Base-by-base conservation (phyloP, 2,329 filamentous ascomycete genomes). In the Ophiostoma sp. region DNA sequence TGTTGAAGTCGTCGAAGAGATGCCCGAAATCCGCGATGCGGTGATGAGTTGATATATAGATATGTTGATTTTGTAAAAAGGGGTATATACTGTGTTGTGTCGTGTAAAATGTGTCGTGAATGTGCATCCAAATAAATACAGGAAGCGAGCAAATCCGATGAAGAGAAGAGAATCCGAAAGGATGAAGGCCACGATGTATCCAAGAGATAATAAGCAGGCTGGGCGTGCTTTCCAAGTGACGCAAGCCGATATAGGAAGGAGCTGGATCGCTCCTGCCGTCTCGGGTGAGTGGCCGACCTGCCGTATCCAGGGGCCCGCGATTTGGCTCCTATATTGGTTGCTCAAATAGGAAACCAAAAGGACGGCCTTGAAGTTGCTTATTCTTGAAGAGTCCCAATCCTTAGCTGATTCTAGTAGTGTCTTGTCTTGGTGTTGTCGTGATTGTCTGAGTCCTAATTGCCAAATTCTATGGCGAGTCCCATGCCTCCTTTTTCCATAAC, bases 1-100 rank as follows among this genome's bases (percentile, higher is more conserved):
- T 70, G 68, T 70, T 70, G 69, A 70, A 70, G 25, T 59, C n/a
- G 69, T 55, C 11, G 66, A 55, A 45, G 9, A 66, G 22, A 19
- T 48, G 15, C 15, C 22, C 36, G 8, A 15, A 50, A 22, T 19
- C 42, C 9, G 45, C n/a, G 50, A 19, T 25, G 61, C 28, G n/a
- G 22, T 19, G 36, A 25, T 45, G 22, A 28, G 68, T 59, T 70
- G 33, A 36, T 39, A 15, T 69, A 31, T 39, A 36, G 17, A 22
- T 57, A 6, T 39, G 68, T 70, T 70, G 68, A 70, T 57, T 12
- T 42, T 59, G 52, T 70, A 45, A 57, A 57, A 45, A 9, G 50
- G 69, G 52, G 52, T 45, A 55, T 55, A 70, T 70, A 28, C 52
- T 50, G 64, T 50, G 39, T 33, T 36, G 66, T 52, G 66, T 69